A percentile compares a stretch with the other conserved stretches of the same genome.
phyloP scores from a whole-genome alignment of 495 filamentous ascomycete genomes.

The Podospora comata region DNA sequence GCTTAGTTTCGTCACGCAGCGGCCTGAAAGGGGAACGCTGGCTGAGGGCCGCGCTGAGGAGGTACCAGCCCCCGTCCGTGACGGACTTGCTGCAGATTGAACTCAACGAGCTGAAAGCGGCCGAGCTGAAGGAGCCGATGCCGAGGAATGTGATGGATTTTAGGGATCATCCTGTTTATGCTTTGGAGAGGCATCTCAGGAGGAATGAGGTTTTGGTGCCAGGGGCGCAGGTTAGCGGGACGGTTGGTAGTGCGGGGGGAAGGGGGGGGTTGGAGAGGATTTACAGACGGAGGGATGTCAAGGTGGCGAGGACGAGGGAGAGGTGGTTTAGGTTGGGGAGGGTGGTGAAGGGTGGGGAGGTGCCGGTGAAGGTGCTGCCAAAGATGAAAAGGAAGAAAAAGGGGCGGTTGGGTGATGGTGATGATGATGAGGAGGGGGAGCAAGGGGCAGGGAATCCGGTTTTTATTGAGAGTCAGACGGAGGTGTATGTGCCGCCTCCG shows the following conservation, averaged over 20 bases:
- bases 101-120: slow-evolving; percentile 65
- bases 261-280: slow-evolving; percentile 54
- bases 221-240: slow-evolving; percentile 69
- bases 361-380: slow-evolving; percentile 68
- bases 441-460: slow-evolving; percentile 49
- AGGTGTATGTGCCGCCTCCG: slow-evolving; percentile 68
- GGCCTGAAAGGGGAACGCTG: slow-evolving; percentile 57
- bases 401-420: slow-evolving; percentile 41
- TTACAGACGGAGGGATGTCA: slow-evolving; percentile 77
- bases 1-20: slow-evolving; percentile 3
- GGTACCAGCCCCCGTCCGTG: slow-evolving; percentile 50
- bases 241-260: slow-evolving; percentile 67
- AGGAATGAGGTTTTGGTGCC: slow-evolving; percentile 73
- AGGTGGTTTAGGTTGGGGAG: slow-evolving; percentile 86
- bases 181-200: slow-evolving; percentile 82
- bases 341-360: slow-evolving; percentile 68
- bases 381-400: slow-evolving; percentile 34
- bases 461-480: slow-evolving; percentile 74
- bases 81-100: slow-evolving; percentile 80
- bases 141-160: slow-evolving; percentile 87
- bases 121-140: slow-evolving; percentile 77
- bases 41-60: slow-evolving; percentile 61
- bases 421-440: slow-evolving; percentile 27
- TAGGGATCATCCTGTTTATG: slow-evolving; percentile 88
- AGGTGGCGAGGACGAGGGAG: slow-evolving; percentile 67